phyloP scores from a whole-genome alignment of 2,329 filamentous ascomycete species.

The Remersonia thermophila region DNA sequence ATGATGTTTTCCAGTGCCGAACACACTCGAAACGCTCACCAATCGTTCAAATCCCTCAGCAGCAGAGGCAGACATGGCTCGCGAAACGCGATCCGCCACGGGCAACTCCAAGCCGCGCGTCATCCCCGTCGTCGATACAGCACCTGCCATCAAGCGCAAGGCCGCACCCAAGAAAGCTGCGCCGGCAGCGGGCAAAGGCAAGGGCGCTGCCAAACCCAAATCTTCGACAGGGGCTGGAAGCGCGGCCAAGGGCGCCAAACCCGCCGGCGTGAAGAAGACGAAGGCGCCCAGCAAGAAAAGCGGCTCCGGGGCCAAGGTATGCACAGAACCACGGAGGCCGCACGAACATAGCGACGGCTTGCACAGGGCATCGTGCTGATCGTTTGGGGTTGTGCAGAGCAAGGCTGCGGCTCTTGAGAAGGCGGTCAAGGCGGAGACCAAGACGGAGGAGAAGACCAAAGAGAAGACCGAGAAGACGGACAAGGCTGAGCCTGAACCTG shows the following conservation, averaged over 20 bases:
- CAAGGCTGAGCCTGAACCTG: conserved; percentile 10
- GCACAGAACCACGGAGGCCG: neutral
- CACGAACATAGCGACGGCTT: too few relatives aligned
- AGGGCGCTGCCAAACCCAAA: neutral
- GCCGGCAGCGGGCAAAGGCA: conserved; percentile 11
- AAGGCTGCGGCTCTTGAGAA: conserved; percentile 22
- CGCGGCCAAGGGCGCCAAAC: conserved; percentile 20
- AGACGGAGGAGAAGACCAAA: conserved; percentile 10
- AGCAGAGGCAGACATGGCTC: conserved; percentile 26
- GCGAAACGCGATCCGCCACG: conserved; percentile 39
- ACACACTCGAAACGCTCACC: too few relatives aligned
- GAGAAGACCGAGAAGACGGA: conserved; percentile 5
- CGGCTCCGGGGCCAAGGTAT: conserved; percentile 22
- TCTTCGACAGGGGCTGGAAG: conserved; percentile 14
- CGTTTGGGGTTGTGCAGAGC: too few relatives aligned
- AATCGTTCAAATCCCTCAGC: too few relatives aligned
- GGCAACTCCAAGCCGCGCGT: conserved; percentile 42
- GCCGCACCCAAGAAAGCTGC: conserved; percentile 18
- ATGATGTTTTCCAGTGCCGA: too few relatives aligned
- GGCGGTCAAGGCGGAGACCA: conserved; percentile 19
- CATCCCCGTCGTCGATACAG: conserved; percentile 36
- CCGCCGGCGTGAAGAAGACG: conserved; percentile 27
- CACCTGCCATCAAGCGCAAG: conserved; percentile 32
- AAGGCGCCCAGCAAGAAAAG: conserved; percentile 26
- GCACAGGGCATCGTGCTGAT: too few relatives aligned